These are phyloP conservation scores for Cyberlindnera sargentensis DNA, from an alignment of 805 yeast species.

Conservation along the genomic window DNA sequence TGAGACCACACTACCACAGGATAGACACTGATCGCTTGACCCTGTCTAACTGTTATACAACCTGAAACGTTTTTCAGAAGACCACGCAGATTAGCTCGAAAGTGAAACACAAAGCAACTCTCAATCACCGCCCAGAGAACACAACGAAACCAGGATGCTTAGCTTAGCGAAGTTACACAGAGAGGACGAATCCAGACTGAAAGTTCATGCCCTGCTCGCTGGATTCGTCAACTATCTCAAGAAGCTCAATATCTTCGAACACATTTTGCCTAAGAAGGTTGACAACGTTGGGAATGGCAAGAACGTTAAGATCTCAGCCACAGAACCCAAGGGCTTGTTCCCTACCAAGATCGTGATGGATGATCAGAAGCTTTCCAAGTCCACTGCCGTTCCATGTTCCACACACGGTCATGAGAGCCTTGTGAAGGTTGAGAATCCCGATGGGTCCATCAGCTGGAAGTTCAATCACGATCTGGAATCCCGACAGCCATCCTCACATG, in stretches of 20 bases:
- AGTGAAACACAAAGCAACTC: too few relatives aligned
- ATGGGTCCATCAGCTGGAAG: conserved; percentile 54
- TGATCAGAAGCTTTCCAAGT: conserved; percentile 4
- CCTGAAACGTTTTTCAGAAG: too few relatives aligned
- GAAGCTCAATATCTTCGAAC: conserved; percentile 11
- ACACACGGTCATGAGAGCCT: conserved; percentile 42
- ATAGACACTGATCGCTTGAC: too few relatives aligned
- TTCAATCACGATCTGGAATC: conserved; percentile 23
- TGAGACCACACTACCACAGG: too few relatives aligned
- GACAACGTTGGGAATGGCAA: neutral
- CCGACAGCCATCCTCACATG: neutral
- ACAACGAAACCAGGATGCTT: neutral
- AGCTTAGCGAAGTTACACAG: neutral
- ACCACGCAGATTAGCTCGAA: too few relatives aligned
- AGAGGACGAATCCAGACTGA: neutral
- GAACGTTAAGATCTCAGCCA: neutral
- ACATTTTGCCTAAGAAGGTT: conserved; percentile 9
- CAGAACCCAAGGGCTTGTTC: conserved; percentile 9
- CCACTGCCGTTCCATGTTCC: conserved; percentile 33
- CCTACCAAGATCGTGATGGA: conserved; percentile 17
- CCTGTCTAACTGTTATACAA: too few relatives aligned
- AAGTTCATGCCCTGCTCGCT: neutral
- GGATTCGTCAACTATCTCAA: conserved; percentile 9
- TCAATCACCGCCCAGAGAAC: neutral
- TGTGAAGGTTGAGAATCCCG: conserved; percentile 42